These are phyloP conservation scores for Grosmannia penicillata DNA, from an alignment of 2,329 filamentous ascomycete genomes.

Conservation along the genomic window DNA sequence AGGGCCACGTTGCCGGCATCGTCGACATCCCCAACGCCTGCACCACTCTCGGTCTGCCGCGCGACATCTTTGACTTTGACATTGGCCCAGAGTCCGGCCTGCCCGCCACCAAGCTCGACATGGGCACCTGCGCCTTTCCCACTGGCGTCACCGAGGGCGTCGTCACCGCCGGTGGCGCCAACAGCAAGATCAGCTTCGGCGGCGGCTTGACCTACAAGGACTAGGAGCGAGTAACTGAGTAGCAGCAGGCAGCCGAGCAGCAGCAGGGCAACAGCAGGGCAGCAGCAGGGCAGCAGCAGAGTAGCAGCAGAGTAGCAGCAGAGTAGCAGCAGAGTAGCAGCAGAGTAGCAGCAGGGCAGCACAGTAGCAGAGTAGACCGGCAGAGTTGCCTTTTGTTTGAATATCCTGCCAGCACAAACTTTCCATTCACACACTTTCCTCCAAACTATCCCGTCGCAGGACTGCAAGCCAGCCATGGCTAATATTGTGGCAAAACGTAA, in stretches of 20 bases:
- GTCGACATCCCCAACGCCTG: constrained; percentile 88
- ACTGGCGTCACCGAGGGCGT: constrained; percentile 28
- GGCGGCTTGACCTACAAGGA: constrained; percentile 34
- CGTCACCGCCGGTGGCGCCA: constrained; percentile 27
- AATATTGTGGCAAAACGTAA: too few relatives aligned
- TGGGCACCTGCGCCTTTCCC: constrained; percentile 57
- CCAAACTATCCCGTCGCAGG: too few relatives aligned
- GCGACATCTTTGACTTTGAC: constrained; percentile 94
- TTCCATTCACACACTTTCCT: too few relatives aligned
- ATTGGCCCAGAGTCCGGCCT: constrained; percentile 47
- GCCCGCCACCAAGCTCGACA: constrained; percentile 32
- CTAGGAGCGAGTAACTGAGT: background rate
- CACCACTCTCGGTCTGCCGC: constrained; percentile 73
- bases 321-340: too few relatives aligned
- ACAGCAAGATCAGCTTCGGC: constrained; percentile 33
- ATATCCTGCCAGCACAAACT: too few relatives aligned
- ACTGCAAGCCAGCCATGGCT: too few relatives aligned
- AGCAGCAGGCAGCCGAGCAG: background rate
- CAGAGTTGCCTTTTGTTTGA: too few relatives aligned
- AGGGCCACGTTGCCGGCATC: constrained; percentile 78
- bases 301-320: too few relatives aligned
- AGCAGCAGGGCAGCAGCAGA: background rate
- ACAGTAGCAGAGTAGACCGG: too few relatives aligned
- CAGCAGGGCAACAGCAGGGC: background rate
- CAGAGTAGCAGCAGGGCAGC: too few relatives aligned